Base-by-base conservation (phyloP, 2,329 filamentous ascomycete genomes). In the Cadophora luteo-olivacea region DNA sequence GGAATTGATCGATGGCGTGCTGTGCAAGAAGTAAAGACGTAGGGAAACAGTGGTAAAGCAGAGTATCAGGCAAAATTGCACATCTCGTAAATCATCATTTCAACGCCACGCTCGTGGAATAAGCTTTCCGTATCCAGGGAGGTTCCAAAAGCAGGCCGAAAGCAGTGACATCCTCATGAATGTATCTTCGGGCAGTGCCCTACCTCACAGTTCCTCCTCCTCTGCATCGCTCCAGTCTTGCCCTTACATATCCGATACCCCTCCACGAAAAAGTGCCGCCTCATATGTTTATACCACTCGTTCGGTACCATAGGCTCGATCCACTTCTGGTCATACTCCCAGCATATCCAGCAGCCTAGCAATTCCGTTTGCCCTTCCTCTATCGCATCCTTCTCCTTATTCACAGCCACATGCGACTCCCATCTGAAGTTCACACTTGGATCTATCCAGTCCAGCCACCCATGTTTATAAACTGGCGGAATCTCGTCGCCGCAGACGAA, bases 361-460 rank as follows among this genome's bases (percentile, higher is more conserved):
- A 69, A 61, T 51, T 75, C 73, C 19, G 54, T 54, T 4, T 36
- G 36, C 19, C 58, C 41, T 25, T 62, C 67, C 7, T 22, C 64
- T 9, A 14, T 16, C 5, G 1, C 36, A 57, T 55, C 62, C 14
- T 64, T 55, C 29, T 61, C 45, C 41, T 70, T 62, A 22, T 24
- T 48, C 12, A 61, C 25, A 33, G 72, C 65, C 45, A 73, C 61
- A 68, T 75, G 74, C 25, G 70, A 73, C 60, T 75, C 74, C 74
- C 74, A 75, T 25, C 74, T 64, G 57, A 74, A 75, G 51, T 75
- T 75, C 14, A 75, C 66, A 16, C 70, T 73, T 0, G 74, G 74
- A 65, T 75, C 74, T 16, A 74, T 68, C 74, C 74, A 75, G 16
- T 71, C 65, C 22, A 66, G 38, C 74, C 74, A 75, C 2, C 68